Base-by-base conservation (phyloP, 2,329 filamentous ascomycete species). In the Hypoxylon sp. region DNA sequence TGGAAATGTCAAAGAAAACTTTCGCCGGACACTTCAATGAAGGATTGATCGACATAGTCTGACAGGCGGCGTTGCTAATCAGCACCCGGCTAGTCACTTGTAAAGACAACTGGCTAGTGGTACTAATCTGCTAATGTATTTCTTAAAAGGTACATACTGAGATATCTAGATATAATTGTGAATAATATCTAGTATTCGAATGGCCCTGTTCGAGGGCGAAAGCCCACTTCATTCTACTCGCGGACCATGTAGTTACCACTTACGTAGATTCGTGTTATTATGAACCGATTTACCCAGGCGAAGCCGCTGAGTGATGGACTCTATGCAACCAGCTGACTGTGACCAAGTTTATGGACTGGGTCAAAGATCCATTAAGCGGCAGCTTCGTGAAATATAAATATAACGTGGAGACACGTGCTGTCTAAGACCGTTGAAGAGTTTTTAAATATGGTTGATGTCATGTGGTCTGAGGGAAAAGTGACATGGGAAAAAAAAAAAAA, bases 11-110 rank as follows among this genome's bases (percentile, higher is more conserved):
- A 49, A 45, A 38, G 41, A 46, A 56, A 63, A 51, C 11, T 14
- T 50, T 66, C 36, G 41, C 50, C 43, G 59, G 51, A 63, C 30
- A 19, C 23, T 60, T 38, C 17, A n/a, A 28, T 32, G 50, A 53
- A 64, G 63, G 52, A 62, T 67, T 49, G 60, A 60, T 65, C 56
- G 36, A 23, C 49, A 13, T 52, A 45, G 64, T 64, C 64, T 70
- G 67, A 60, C 58, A 25, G 45, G 63, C 50, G 63, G 64, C 49
- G 61, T 53, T 67, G 63, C 57, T 63, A 36, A 9, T 19, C 25
- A 21, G 38, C 10, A 21, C 45, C 43, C 48, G 9, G 9, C 14
- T 60, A 38, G 21, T n/a, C 43, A 45, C 13, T 7, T 7, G 25
- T 46, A 46, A 32, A 5, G 13, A 21, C 9, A 55, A 30, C 28